Base-by-base conservation (phyloP, 164 flowering plant species). In the Kalanchoe fedtschenkoi region DNA sequence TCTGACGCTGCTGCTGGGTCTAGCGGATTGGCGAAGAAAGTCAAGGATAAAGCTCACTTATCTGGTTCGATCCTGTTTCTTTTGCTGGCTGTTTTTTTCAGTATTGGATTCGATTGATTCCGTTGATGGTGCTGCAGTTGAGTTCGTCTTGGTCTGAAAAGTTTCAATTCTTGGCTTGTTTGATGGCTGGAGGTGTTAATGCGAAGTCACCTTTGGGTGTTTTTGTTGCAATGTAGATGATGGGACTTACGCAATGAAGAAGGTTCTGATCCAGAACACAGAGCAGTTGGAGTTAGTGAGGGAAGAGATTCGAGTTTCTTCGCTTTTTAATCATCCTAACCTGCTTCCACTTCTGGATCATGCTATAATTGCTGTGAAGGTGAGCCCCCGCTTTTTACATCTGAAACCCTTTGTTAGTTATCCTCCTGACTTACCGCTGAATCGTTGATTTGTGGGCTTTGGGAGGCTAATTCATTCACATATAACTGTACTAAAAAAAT, bases 301-400 rank as follows among this genome's bases (percentile, higher is more conserved):
- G 66, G 86, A 88, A 71, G 97, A 93, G 82, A 87, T 89, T 43
- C 96, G 82, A 28, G 83, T 93, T 70, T 89, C 97, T 1, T 88
- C 95, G 0, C 71, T 83, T 65, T 92, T 92, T 71, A 85, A 59
- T 70, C 97, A 92, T 72, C 84, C 82, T 28, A 88, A 92, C 78
- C 72, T 92, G 67, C 96, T 93, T 72, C 98, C 98, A 2, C 89
- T 92, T 63, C 84, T 92, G 66, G 98, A 92, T 75, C 96, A 92
- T 81, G 96, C 98, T 33, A 85, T 89, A 32, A 85, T 92, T 72
- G 72, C 88, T 24, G 89, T 83, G 47, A 92, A 89, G 96, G 98
- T 84, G 67, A 65, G 46, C n/a, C n/a, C n/a, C n/a, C n/a, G n/a
- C n/a, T n/a, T n/a, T n/a, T n/a, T n/a, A n/a, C n/a, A n/a, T n/a